phyloP scores from a whole-genome alignment of 2,329 filamentous ascomycete species.

The Fusarium subtropicale region DNA sequence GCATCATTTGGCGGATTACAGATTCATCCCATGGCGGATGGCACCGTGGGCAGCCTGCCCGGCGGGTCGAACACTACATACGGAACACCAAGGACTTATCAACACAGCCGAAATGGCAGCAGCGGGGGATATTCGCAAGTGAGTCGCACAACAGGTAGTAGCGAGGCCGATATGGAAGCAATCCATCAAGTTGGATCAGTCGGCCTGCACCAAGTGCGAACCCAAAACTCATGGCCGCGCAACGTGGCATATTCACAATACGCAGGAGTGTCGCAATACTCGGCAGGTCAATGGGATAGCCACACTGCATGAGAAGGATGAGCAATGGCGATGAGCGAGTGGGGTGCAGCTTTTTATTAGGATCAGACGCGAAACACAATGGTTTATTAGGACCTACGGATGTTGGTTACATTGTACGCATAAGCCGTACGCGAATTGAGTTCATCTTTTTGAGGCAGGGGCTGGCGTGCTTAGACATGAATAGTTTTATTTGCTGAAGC shows the following conservation, averaged over 20 bases:
- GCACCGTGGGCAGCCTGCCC: slow-evolving; percentile 11
- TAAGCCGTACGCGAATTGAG: slow-evolving; percentile 22
- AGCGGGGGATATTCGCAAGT: slow-evolving; percentile 53
- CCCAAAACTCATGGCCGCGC: slow-evolving; percentile 40
- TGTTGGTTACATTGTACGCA: slow-evolving; percentile 10
- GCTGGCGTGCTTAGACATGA: slow-evolving; percentile 13
- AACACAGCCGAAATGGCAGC: slow-evolving; percentile 50
- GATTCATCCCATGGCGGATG: slow-evolving; percentile 31
- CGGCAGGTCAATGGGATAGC: slow-evolving; percentile 35
- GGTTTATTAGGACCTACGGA: slow-evolving; percentile 11
- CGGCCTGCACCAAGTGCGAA: slow-evolving; percentile 37
- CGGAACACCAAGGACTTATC: slow-evolving; percentile 45
- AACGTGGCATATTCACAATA: slow-evolving; percentile 39
- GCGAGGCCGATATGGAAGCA: slow-evolving; percentile 45
- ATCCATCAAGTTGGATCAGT: slow-evolving; percentile 40
- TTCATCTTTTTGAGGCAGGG: slow-evolving; percentile 34
- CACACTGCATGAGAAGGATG: slow-evolving; percentile 9
- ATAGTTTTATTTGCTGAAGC: slow-evolving; percentile 18
- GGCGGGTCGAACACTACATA: slow-evolving; percentile 48
- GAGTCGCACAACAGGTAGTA: slow-evolving; percentile 50
- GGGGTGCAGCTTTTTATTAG: slow-evolving; percentile 16
- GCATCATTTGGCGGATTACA: slow-evolving; percentile 43
- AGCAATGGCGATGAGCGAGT: slow-evolving; percentile 15
- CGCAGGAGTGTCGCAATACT: slow-evolving; percentile 31
- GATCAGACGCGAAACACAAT: slow-evolving; percentile 24